These are phyloP conservation scores for Globisporangium polare DNA, from an alignment of 352 stramenopile genomes.

Conservation along the genomic window DNA sequence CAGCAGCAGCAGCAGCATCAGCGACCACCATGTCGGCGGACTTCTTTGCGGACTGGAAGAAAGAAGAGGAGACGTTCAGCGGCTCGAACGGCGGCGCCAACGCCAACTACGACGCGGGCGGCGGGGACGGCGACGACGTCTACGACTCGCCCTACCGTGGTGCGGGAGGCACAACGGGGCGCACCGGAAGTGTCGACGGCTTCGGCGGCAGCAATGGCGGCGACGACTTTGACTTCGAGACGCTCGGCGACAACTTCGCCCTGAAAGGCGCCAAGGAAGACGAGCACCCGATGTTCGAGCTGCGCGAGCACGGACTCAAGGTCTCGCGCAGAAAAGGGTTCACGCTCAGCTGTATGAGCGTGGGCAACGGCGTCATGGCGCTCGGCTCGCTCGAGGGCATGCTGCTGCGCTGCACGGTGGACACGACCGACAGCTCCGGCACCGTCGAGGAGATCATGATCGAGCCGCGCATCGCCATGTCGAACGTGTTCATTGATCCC, in stretches of 20 bases:
- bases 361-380: slow-evolving; percentile 77
- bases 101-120: slow-evolving; percentile 10
- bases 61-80: slow-evolving; percentile 53
- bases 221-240: slow-evolving; percentile 83
- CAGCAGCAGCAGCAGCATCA: slow-evolving; percentile 7
- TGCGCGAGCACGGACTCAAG: slow-evolving; percentile 84
- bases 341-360: slow-evolving; percentile 75
- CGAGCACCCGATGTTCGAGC: slow-evolving; percentile 82
- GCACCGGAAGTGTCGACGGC: slow-evolving; percentile 20
- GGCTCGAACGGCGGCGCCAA: slow-evolving; percentile 16
- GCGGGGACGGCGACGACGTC: slow-evolving; percentile 11
- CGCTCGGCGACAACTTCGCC: slow-evolving; percentile 36
- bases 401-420: slow-evolving; percentile 72
- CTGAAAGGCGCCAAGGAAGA: slow-evolving; percentile 43
- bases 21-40: slow-evolving; percentile 71
- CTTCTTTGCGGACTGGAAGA: slow-evolving; percentile 88
- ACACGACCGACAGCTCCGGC: slow-evolving; percentile 69
- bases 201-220: slow-evolving; percentile 31
- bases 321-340: slow-evolving; percentile 83
- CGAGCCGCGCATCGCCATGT: slow-evolving; percentile 80
- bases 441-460: slow-evolving; percentile 88
- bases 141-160: slow-evolving; percentile 43
- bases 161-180: slow-evolving; percentile 18
- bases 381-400: slow-evolving; percentile 82
- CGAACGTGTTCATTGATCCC: slow-evolving; percentile 77